Base-by-base conservation (phyloP, 2,329 filamentous ascomycete species). In the Fusarium chuoi region DNA sequence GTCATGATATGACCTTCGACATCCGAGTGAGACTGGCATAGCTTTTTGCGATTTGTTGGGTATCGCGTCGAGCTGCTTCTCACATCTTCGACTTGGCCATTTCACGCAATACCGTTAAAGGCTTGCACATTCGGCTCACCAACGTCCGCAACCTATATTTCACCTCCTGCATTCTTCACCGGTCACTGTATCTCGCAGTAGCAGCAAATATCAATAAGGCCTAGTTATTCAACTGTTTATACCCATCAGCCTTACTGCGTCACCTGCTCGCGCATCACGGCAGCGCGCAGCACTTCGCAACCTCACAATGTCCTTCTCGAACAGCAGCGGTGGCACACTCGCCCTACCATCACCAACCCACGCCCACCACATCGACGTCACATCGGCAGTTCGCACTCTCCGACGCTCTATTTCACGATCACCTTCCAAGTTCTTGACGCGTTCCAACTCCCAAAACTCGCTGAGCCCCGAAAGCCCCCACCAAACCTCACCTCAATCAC, bases 371-470 rank as follows among this genome's bases (percentile, higher is more conserved):
- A 92, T 96, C 78, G 94, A 97, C 85, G 91, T 94, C 74, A 92
- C 93, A 70, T 91, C 93, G 57, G 92, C 93, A 67, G 93, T 98
- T 73, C 90, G 94, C 79, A 93, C 94, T 78, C 87, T 98, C 66
- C 90, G 95, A 74, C 93, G 94, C 77, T 98, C 96, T 33, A 87
- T 98, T 73, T 98, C 95, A 65, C 90, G 95, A 78, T 98, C 96
- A n/a, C 96, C 96, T 17, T 98, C 96, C 38, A 97, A 96, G 82
- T 96, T 96, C 64, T 85, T 97, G 41, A 81, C 83, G 57, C 86
- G 87, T 71, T 81, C 84, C 51, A 82, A 82, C 49, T 88, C 87
- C 2, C 84, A 87, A 70, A 83, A 80, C 66, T 86, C 87, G 20
- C 83, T 87, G 42, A 83, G 81, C 65, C 85, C 86, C 20, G 83